Percentiles rank a stretch among this genome's conserved stretches.
phyloP scores from a whole-genome alignment of 2,329 filamentous ascomycete species.

The Sarocladiaceae sp. region DNA sequence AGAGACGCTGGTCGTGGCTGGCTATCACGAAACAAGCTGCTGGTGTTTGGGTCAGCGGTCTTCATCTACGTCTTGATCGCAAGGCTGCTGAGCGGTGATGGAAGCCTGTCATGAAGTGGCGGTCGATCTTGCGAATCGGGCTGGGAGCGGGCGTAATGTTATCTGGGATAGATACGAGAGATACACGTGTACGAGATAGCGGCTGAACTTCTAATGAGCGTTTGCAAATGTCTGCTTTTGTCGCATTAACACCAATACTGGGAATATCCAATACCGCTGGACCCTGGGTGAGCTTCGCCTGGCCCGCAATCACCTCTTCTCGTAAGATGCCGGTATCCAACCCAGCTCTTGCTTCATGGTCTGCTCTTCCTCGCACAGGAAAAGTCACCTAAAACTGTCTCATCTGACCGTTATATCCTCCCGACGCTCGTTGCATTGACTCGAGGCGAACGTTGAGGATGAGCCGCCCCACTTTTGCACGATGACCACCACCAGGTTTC shows the following conservation, averaged over 20 bases:
- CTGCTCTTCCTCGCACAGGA: too few relatives aligned
- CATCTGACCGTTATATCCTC: too few relatives aligned
- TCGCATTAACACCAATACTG: neutral
- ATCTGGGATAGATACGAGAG: neutral
- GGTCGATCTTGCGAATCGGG: neutral
- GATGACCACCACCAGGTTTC: too few relatives aligned
- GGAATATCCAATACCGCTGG: neutral
- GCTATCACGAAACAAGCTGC: conserved; percentile 72
- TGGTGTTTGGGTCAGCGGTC: conserved; percentile 61
- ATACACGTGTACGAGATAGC: conserved; percentile 7
- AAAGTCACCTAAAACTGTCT: too few relatives aligned
- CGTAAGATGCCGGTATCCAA: too few relatives aligned
- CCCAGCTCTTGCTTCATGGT: too few relatives aligned
- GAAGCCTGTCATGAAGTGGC: conserved; percentile 5
- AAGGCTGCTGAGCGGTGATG: conserved; percentile 56
- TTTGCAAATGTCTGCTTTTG: neutral
- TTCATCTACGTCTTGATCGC: conserved; percentile 81
- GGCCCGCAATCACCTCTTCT: too few relatives aligned
- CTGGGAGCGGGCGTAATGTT: neutral
- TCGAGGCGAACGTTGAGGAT: too few relatives aligned
- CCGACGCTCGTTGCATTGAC: too few relatives aligned
- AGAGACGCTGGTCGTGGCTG: conserved; percentile 78
- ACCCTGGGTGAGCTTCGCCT: neutral
- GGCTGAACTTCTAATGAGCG: neutral
- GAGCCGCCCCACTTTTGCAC: too few relatives aligned